phyloP scores from a whole-genome alignment of 129 eudicot genomes.

The Artemisia tridentata region DNA sequence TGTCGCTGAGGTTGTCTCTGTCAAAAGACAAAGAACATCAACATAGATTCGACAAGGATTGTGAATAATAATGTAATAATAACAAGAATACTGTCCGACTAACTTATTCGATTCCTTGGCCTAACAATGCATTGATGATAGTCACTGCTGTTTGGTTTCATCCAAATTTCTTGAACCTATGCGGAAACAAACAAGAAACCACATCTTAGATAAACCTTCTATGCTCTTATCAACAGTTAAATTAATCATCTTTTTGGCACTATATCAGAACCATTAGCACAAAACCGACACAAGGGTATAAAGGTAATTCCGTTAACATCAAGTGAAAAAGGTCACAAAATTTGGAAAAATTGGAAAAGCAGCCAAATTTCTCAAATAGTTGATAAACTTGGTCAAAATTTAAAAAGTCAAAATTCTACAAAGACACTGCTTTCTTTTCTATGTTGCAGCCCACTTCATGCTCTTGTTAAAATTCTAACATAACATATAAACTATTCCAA shows the following conservation, averaged over 20 bases:
- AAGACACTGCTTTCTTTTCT: slow-evolving; percentile 11
- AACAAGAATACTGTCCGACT: slow-evolving; percentile 19
- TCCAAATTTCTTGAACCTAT: slow-evolving; percentile 87
- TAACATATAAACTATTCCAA: not conserved
- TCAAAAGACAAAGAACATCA: not conserved
- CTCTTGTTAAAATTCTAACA: slow-evolving; percentile 14
- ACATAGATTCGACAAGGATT: not conserved
- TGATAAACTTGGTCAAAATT: slow-evolving; percentile 14
- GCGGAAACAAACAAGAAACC: slow-evolving; percentile 21
- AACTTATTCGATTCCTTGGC: slow-evolving; percentile 61
- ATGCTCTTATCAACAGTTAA: not conserved
- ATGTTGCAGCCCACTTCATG: slow-evolving; percentile 26
- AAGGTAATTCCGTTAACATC: slow-evolving; percentile 5
- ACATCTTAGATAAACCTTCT: slow-evolving; percentile 21
- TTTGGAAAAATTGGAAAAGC: not conserved
- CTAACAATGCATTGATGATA: slow-evolving; percentile 63
- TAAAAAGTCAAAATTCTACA: slow-evolving; percentile 19
- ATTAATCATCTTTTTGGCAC: slow-evolving; percentile 11
- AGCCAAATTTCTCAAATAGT: slow-evolving; percentile 13
- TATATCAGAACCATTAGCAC: not conserved
- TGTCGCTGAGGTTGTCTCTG: slow-evolving; percentile 47
- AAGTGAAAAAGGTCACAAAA: slow-evolving; percentile 24
- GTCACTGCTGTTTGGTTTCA: slow-evolving; percentile 69
- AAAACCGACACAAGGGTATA: slow-evolving; percentile 13
- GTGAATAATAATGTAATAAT: slow-evolving; percentile 8